Evolutionary conservation across 2,329 filamentous ascomycete genomes (phyloP).

Genomic region (Xylariales sp.): DNA sequence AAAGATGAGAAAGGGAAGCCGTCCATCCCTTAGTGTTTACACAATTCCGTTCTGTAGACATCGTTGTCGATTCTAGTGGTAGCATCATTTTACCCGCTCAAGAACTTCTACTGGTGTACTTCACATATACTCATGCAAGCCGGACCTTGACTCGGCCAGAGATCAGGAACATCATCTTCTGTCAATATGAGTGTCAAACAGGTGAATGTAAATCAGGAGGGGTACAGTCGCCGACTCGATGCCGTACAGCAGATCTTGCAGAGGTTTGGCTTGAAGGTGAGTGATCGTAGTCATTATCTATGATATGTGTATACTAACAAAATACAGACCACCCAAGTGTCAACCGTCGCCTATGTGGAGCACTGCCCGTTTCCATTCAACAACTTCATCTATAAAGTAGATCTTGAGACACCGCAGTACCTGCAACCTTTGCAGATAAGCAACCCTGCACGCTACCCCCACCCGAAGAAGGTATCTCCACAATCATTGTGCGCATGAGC

Average conservation of each 20-base stretch:
- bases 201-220: neutral
- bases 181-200: neutral
- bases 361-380: slow-evolving; percentile 18
- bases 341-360: slow-evolving; percentile 16
- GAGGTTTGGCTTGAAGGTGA: neutral
- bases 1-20: too few species aligned
- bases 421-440: slow-evolving; percentile 7
- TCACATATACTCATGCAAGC: too few species aligned
- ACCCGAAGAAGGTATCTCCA: slow-evolving; percentile 10
- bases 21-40: too few species aligned
- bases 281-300: neutral
- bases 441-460: slow-evolving; percentile 9
- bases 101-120: too few species aligned
- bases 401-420: slow-evolving; percentile 11
- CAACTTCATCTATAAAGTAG: slow-evolving; percentile 22
- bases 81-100: too few species aligned
- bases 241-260: neutral
- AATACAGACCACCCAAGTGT: slow-evolving; percentile 10
- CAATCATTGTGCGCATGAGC: slow-evolving; percentile 18
- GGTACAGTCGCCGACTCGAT: neutral
- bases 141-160: too few species aligned
- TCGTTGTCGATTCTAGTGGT: too few species aligned
- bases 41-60: too few species aligned
- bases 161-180: too few species aligned
- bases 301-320: neutral